Evolutionary conservation across 805 yeast species (phyloP).

Genomic region (Schwanniomyces pseudopolymorphus): DNA sequence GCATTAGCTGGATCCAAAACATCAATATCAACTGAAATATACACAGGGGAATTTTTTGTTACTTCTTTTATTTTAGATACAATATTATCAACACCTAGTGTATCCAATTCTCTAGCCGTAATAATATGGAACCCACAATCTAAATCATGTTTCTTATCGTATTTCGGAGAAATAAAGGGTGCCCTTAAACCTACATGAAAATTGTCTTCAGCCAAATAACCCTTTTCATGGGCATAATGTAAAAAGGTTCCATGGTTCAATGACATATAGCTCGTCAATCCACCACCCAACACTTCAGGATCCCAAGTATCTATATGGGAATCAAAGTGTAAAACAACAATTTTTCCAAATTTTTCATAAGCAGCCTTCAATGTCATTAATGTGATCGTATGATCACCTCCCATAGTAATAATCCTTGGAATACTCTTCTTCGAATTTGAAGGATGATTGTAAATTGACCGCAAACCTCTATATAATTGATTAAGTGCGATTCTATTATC

Average conservation of each 20-base stretch:
- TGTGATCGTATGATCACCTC: conserved; percentile 62
- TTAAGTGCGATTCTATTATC: conserved; percentile 61
- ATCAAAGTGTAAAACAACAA: conserved; percentile 63
- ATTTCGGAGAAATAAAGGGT: conserved; percentile 48
- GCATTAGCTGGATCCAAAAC: conserved; percentile 73
- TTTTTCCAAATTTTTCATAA: conserved; percentile 45
- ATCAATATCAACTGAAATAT: conserved; percentile 53
- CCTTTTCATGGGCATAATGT: conserved; percentile 69
- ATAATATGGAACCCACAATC: conserved; percentile 50
- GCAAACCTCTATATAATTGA: conserved; percentile 50
- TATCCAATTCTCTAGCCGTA: conserved; percentile 49
- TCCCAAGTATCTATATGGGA: conserved; percentile 73
- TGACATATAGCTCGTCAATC: conserved; percentile 54
- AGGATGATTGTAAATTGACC: conserved; percentile 35
- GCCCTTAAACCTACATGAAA: conserved; percentile 68
- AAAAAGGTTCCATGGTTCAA: conserved; percentile 69
- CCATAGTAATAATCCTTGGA: conserved; percentile 48
- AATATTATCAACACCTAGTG: conserved; percentile 36
- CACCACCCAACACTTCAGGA: conserved; percentile 64
- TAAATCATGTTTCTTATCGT: conserved; percentile 43
- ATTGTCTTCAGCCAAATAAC: conserved; percentile 49
- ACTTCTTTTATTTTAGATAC: conserved; percentile 30
- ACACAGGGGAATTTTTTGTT: conserved; percentile 42
- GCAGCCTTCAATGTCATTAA: conserved; percentile 52
- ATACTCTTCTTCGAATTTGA: conserved; percentile 3